Base-by-base conservation (phyloP, 2,329 filamentous ascomycete genomes). In the Aspergillus fumigatus region DNA sequence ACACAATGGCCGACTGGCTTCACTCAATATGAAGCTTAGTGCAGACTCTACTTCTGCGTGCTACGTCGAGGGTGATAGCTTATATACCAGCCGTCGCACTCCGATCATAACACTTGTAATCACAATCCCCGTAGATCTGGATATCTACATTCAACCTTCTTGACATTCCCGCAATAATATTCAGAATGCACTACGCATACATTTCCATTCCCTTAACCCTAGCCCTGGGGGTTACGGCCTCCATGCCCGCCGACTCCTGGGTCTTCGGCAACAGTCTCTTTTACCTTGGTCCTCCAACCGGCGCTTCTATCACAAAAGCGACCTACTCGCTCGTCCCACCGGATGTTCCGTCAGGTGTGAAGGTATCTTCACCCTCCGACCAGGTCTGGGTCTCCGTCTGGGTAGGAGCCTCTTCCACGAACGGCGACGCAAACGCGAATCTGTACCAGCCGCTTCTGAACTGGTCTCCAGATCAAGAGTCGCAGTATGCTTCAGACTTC, bases 351-450 rank as follows among this genome's bases (percentile, higher is more conserved):
- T 48, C 51, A 4, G 48, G 40, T 8, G 47, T 43, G 5, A 55
- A 48, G 3, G 58, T 55, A 1, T 50, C 55, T 14, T 41, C 57
- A 21, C 2, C 51, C 7, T 35, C 23, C 19, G 61, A 62, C 9
- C 53, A 61, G 32, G 54, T 59, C 45, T 61, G 61, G 61, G 59
- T 61, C 2, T 59, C 61, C 23, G 52, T 62, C n/a, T 62, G 61
- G 61, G 54, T 62, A 43, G 61, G 61, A 21, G 54, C 57, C 23
- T 57, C 55, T 2, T 53, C 59, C 0, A 58, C 53, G 19, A 56
- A 53, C 10, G 61, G 61, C 9, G 50, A 52, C 4, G 27, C 48
- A 5, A 50, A 53, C 40, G 41, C 53, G 27, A 55, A 61, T 27
- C 40, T 62, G 8, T 62, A 62, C 48, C 61, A 62, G 55, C 61